Conservation (phyloP, 2,329 filamentous ascomycete genomes). For the Hypoxylon sp. region DNA sequence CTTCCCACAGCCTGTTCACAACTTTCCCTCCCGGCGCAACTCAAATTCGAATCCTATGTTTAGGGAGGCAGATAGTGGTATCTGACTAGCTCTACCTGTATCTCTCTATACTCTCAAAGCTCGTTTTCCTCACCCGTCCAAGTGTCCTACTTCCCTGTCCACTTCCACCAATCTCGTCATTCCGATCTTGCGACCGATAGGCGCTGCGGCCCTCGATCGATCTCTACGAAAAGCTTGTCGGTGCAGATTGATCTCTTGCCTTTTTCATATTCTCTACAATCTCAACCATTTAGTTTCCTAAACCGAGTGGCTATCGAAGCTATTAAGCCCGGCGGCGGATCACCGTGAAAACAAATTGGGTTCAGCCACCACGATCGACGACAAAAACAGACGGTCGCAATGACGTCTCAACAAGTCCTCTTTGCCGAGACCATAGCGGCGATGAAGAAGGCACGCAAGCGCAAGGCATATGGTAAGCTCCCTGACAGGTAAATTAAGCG, state of each 20-base stretch:
- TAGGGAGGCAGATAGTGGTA: neutral
- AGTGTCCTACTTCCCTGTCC: slow-evolving; percentile 9
- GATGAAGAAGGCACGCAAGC: slow-evolving; percentile 77
- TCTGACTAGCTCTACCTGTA: neutral
- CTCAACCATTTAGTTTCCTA: neutral
- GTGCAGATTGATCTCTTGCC: neutral
- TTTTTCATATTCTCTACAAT: neutral
- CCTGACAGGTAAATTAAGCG: slow-evolving; percentile 4
- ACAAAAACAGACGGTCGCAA: slow-evolving; percentile 50
- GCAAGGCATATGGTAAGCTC: slow-evolving; percentile 72
- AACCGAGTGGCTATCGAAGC: neutral
- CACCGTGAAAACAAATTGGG: slow-evolving; percentile 8
- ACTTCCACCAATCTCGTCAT: slow-evolving; percentile 24
- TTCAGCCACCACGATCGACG: slow-evolving; percentile 7
- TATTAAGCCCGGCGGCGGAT: neutral
- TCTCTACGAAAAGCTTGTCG: slow-evolving; percentile 13
- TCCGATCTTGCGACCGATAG: slow-evolving; percentile 39
- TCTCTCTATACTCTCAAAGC: neutral
- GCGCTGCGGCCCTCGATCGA: slow-evolving; percentile 15
- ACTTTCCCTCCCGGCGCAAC: slow-evolving; percentile 25
- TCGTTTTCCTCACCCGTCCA: slow-evolving; percentile 2
- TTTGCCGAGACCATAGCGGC: slow-evolving; percentile 76
- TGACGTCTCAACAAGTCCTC: slow-evolving; percentile 72
- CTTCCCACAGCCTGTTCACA: slow-evolving; percentile 28
- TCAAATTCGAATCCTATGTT: slow-evolving; percentile 12